Conservation (phyloP, 2,329 filamentous ascomycete species). For the Pseudocercospora vitis region DNA sequence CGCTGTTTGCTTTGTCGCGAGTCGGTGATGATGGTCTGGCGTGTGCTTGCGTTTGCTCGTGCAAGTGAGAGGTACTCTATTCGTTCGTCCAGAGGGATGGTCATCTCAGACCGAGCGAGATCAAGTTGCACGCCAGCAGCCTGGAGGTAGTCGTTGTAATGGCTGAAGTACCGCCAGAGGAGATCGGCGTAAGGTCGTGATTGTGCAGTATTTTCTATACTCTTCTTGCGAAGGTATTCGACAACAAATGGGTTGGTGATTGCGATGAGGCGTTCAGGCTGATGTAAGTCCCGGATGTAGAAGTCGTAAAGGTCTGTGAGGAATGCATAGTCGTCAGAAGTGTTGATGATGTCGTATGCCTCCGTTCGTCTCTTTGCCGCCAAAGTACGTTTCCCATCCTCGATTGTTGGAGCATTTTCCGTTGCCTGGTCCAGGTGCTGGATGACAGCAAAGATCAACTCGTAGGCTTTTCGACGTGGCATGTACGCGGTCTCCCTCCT, state of each 20-base stretch:
- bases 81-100: slow-evolving; percentile 74
- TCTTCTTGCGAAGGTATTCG: slow-evolving; percentile 78
- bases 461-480: slow-evolving; percentile 75
- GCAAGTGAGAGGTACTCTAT: slow-evolving; percentile 89
- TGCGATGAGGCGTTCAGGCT: slow-evolving; percentile 80
- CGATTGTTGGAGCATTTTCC: slow-evolving; percentile 65
- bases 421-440: slow-evolving; percentile 72
- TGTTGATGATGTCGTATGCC: slow-evolving; percentile 86
- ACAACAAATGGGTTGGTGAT: slow-evolving; percentile 84
- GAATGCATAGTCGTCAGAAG: slow-evolving; percentile 88
- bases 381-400: slow-evolving; percentile 76
- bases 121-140: slow-evolving; percentile 83
- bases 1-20: slow-evolving; percentile 68
- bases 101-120: slow-evolving; percentile 79
- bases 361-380: slow-evolving; percentile 78
- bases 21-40: slow-evolving; percentile 69
- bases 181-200: slow-evolving; percentile 76
- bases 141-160: slow-evolving; percentile 78
- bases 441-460: slow-evolving; percentile 81
- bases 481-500: slow-evolving; percentile 64
- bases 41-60: slow-evolving; percentile 86
- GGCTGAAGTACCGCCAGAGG: slow-evolving; percentile 88
- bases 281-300: slow-evolving; percentile 79
- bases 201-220: slow-evolving; percentile 55
- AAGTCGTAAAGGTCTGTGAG: slow-evolving; percentile 96